These are phyloP conservation scores for Turnera subulata DNA, from an alignment of 345 rosid species.

Conservation along the genomic window DNA sequence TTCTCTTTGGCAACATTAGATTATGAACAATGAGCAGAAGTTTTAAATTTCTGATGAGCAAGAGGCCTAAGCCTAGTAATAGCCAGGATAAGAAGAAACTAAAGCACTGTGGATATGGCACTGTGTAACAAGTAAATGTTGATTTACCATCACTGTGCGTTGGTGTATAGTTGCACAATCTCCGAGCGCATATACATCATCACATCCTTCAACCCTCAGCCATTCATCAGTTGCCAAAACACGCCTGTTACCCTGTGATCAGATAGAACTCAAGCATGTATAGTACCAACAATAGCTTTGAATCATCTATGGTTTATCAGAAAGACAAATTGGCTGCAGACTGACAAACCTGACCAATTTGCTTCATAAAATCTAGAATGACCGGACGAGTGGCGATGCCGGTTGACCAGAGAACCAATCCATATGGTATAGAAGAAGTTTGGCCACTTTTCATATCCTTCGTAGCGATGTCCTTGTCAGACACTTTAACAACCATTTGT, in stretches of 20 bases:
- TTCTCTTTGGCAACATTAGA: no score
- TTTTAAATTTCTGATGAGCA: no score
- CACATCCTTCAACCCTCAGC: constrained; percentile 69
- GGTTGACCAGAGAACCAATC: constrained; percentile 89
- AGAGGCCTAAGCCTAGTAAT: neutral
- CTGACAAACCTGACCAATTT: constrained; percentile 55
- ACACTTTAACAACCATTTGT: constrained; percentile 53
- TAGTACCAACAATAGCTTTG: neutral
- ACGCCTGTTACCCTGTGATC: constrained; percentile 47
- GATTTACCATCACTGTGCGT: constrained; percentile 57
- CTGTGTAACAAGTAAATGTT: neutral
- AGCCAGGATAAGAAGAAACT: neutral
- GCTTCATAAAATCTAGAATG: constrained; percentile 65
- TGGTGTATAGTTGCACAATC: constrained; percentile 78
- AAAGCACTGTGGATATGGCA: neutral
- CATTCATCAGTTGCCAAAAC: constrained; percentile 79
- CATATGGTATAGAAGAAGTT: constrained; percentile 46
- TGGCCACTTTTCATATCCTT: constrained; percentile 53
- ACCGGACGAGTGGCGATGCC: constrained; percentile 71
- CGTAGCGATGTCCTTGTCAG: constrained; percentile 61
- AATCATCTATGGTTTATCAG: no score
- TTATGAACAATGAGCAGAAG: no score
- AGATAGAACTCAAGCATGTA: no score
- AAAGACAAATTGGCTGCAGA: neutral
- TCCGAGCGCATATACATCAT: constrained; percentile 66